Evolutionary conservation across 805 yeast genomes (phyloP).

Genomic region (Cyberlindnera subsufficiens): DNA sequence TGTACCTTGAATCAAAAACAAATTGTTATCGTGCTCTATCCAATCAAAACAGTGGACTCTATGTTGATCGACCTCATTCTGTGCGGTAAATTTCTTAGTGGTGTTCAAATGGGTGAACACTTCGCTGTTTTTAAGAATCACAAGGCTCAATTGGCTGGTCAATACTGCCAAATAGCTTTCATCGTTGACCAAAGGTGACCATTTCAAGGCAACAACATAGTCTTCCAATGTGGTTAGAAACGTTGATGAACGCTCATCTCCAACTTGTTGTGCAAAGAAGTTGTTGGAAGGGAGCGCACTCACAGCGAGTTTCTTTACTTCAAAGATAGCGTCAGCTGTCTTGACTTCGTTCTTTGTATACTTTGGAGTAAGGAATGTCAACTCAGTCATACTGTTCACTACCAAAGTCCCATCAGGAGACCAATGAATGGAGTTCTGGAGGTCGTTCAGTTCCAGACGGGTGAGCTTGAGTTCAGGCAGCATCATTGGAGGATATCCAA

Average conservation of each 20-base stretch:
- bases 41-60: slow-evolving; percentile 17
- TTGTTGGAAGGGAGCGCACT: slow-evolving; percentile 10
- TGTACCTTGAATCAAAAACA: slow-evolving; percentile 13
- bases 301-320: slow-evolving; percentile 8
- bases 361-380: slow-evolving; percentile 19
- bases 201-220: slow-evolving; percentile 7
- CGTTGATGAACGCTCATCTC: slow-evolving; percentile 17
- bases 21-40: slow-evolving; percentile 4
- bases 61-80: slow-evolving; percentile 11
- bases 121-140: slow-evolving; percentile 12
- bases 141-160: slow-evolving; percentile 14
- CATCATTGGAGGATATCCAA: slow-evolving; percentile 2
- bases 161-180: slow-evolving; percentile 15
- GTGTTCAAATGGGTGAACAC: slow-evolving; percentile 12
- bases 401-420: slow-evolving; percentile 21
- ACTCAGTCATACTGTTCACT: slow-evolving; percentile 14
- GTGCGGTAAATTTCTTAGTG: slow-evolving; percentile 1
- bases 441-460: slow-evolving; percentile 14
- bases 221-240: slow-evolving; percentile 11
- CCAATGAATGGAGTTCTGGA: slow-evolving; percentile 16
- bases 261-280: slow-evolving; percentile 6
- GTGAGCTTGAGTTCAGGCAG: slow-evolving; percentile 7
- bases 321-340: slow-evolving; percentile 13
- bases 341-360: slow-evolving; percentile 11
- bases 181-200: slow-evolving; percentile 21